A percentile compares a stretch with the other conserved stretches of the same genome.
These are phyloP conservation scores for Scedosporium minutisporum DNA, from an alignment of 2,329 filamentous ascomycete genomes.

Conservation along the genomic window DNA sequence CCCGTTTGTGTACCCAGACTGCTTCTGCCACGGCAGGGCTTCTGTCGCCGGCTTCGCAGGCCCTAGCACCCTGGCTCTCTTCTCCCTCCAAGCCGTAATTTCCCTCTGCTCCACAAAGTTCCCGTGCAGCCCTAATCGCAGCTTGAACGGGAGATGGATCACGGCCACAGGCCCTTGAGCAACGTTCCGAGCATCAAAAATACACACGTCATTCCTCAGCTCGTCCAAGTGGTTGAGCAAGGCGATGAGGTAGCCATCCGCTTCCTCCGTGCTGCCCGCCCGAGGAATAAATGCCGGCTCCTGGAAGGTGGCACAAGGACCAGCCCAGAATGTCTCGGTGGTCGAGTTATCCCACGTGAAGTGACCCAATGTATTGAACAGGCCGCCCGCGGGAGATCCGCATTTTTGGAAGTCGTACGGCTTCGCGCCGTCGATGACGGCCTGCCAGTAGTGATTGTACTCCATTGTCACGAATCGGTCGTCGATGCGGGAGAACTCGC, in stretches of 20 bases:
- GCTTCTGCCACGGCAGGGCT: slow-evolving; percentile 28
- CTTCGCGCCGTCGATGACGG: slow-evolving; percentile 1
- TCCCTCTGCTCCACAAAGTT: slow-evolving; percentile 32
- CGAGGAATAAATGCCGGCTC: slow-evolving; percentile 32
- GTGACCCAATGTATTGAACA: slow-evolving; percentile 25
- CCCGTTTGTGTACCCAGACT: neutral
- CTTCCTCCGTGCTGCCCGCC: slow-evolving; percentile 26
- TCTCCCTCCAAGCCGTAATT: slow-evolving; percentile 29
- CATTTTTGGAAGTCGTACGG: slow-evolving; percentile 3
- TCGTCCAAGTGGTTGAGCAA: slow-evolving; percentile 35
- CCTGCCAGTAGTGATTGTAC: slow-evolving; percentile 6
- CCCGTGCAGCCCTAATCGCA: slow-evolving; percentile 31
- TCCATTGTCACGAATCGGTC: slow-evolving; percentile 1
- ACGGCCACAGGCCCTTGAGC: slow-evolving; percentile 27
- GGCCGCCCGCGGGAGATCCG: slow-evolving; percentile 7
- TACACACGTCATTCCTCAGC: slow-evolving; percentile 31
- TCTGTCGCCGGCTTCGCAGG: slow-evolving; percentile 24
- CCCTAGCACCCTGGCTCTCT: slow-evolving; percentile 27
- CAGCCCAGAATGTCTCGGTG: slow-evolving; percentile 22
- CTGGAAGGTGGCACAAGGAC: slow-evolving; percentile 23
- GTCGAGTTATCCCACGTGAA: slow-evolving; percentile 17
- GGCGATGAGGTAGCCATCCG: slow-evolving; percentile 41
- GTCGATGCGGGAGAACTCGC: slow-evolving; percentile 4
- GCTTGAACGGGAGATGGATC: slow-evolving; percentile 29
- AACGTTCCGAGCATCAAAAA: slow-evolving; percentile 30